Evolutionary conservation across 1,139 yeast species (phyloP).

Genomic region (Suhomyces yuchorum): DNA sequence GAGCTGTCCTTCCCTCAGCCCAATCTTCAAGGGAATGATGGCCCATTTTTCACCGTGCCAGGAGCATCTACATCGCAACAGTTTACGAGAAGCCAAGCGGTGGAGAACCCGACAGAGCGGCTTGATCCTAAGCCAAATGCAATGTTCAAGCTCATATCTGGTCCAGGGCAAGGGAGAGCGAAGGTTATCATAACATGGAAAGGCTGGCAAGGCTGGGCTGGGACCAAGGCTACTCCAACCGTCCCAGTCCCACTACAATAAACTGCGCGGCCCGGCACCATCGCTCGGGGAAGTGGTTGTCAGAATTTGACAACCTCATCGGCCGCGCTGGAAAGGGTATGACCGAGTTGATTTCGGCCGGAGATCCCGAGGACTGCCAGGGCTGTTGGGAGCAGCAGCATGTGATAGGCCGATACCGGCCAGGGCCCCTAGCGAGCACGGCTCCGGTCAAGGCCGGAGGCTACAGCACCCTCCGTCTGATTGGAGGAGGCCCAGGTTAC

Average conservation of each 20-base stretch:
- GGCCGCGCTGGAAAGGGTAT: neutral
- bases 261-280: too few relatives aligned
- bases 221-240: too few relatives aligned
- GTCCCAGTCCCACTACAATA: too few relatives aligned
- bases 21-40: too few relatives aligned
- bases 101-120: neutral
- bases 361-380: neutral
- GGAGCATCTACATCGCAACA: neutral
- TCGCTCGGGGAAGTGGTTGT: neutral
- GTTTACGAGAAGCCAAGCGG: neutral
- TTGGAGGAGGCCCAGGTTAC: neutral
- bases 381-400: neutral
- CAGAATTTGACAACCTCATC: neutral
- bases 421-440: neutral
- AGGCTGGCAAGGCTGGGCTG: neutral
- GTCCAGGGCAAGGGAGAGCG: neutral
- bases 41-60: too few relatives aligned
- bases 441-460: neutral
- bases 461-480: neutral
- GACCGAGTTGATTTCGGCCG: constrained; percentile 2
- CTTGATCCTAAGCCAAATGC: too few relatives aligned
- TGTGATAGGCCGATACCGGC: neutral
- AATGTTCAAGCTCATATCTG: neutral
- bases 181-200: neutral
- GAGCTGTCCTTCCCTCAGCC: too few relatives aligned